A percentile compares a stretch with the other conserved stretches of the same genome.
Conservation (phyloP, 2,329 filamentous ascomycete genomes). For the Stachybotrys chartarum region DNA sequence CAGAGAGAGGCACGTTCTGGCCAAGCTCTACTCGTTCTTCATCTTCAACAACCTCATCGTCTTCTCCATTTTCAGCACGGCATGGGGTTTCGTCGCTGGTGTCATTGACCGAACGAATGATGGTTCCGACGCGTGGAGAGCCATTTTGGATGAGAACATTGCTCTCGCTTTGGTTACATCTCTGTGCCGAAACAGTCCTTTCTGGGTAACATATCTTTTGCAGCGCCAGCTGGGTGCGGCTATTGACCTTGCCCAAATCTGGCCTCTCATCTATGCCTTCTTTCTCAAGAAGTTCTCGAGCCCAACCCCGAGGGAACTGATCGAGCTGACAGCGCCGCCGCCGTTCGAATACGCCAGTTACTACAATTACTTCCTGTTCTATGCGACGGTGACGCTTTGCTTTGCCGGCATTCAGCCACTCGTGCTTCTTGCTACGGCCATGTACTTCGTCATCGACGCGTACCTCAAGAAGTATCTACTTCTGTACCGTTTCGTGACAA, state of each 20-base stretch:
- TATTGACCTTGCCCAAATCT: constrained; percentile 86
- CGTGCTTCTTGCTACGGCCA: constrained; percentile 73
- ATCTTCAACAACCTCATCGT: constrained; percentile 94
- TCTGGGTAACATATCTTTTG: constrained; percentile 90
- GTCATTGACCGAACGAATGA: constrained; percentile 54
- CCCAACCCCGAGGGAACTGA: constrained; percentile 84
- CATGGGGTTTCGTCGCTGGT: constrained; percentile 65
- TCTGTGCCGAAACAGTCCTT: constrained; percentile 75
- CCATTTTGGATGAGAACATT: constrained; percentile 58
- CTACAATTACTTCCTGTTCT: constrained; percentile 97
- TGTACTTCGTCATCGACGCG: constrained; percentile 84
- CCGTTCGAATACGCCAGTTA: constrained; percentile 93
- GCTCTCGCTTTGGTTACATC: constrained; percentile 61
- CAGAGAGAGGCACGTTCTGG: constrained; percentile 82
- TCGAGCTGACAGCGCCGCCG: constrained; percentile 86
- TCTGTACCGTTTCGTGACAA: constrained; percentile 92
- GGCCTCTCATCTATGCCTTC: constrained; percentile 77
- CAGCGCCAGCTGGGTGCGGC: constrained; percentile 90
- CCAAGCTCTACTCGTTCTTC: constrained; percentile 91
- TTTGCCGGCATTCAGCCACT: constrained; percentile 83
- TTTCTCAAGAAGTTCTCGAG: constrained; percentile 77
- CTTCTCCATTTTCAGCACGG: constrained; percentile 82
- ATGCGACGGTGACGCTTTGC: constrained; percentile 79
- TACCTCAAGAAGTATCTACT: constrained; percentile 93
- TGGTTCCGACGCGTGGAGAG: constrained; percentile 58